phyloP scores from a whole-genome alignment of 2,329 filamentous ascomycete genomes.

The Exophiala dermatitidis region DNA sequence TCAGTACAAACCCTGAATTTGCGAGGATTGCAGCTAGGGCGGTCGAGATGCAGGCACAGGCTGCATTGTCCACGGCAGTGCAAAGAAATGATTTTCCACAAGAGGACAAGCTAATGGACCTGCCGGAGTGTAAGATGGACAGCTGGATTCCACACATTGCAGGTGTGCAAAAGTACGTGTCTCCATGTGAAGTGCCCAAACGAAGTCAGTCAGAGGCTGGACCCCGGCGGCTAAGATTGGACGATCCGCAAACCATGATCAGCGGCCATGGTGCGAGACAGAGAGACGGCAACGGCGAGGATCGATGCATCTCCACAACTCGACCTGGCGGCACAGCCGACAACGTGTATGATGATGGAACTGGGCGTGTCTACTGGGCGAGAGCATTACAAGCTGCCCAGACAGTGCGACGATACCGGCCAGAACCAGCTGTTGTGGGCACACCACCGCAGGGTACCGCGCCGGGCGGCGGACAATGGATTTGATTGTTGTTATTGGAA shows the following conservation, averaged over 20 bases:
- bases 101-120: conserved; percentile 7
- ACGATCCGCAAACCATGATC: neutral
- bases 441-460: conserved; percentile 7
- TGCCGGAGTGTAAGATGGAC: conserved; percentile 18
- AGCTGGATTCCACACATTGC: conserved; percentile 18
- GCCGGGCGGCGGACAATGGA: conserved; percentile 18
- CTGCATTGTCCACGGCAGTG: neutral
- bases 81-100: neutral
- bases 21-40: neutral
- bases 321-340: conserved; percentile 5
- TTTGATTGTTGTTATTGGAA: conserved; percentile 3
- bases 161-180: conserved; percentile 2
- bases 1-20: neutral
- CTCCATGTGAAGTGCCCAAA: conserved; percentile 1
- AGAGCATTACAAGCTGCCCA: neutral
- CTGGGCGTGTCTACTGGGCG: neutral
- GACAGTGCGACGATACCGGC: neutral
- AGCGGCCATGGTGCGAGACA: neutral
- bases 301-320: conserved; percentile 3
- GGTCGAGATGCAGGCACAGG: neutral
- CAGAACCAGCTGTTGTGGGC: neutral
- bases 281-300: neutral
- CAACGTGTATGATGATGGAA: conserved; percentile 9
- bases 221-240: neutral
- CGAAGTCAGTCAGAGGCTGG: conserved; percentile 16